phyloP scores from a whole-genome alignment of 2,329 filamentous ascomycete genomes.

The Colletotrichum sp. region DNA sequence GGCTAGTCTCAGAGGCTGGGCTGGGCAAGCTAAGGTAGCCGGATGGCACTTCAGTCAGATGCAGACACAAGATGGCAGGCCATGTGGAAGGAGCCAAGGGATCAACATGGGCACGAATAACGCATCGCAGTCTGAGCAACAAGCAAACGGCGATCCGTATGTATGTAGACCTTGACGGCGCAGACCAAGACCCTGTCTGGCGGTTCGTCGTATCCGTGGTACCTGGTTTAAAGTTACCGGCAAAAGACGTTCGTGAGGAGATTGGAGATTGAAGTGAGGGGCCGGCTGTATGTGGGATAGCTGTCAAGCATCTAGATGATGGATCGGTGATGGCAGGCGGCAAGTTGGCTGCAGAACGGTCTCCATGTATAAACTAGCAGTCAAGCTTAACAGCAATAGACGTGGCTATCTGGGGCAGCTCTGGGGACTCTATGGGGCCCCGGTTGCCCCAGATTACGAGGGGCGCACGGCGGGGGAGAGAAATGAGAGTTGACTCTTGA shows the following conservation, averaged over 20 bases:
- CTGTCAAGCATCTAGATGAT: not conserved
- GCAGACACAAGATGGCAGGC: not conserved
- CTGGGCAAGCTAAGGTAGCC: not conserved
- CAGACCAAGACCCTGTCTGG: not conserved
- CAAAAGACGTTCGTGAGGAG: not conserved
- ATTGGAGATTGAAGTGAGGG: not conserved
- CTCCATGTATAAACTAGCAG: not conserved
- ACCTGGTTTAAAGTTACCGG: not conserved
- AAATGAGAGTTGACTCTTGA: not conserved
- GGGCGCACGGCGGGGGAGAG: not conserved
- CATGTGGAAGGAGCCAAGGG: not conserved
- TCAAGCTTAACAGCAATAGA: conserved; percentile 9
- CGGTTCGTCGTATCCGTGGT: not conserved
- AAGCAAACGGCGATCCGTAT: not conserved
- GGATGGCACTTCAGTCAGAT: not conserved
- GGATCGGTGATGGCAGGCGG: not conserved
- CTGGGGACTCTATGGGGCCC: not conserved
- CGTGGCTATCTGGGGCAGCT: not conserved
- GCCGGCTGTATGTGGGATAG: not conserved
- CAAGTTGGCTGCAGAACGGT: not conserved
- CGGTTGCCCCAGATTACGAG: conserved; percentile 4
- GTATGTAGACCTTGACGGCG: not conserved
- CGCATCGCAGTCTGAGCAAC: not conserved
- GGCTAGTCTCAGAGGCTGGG: not conserved
- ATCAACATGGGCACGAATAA: not conserved